phyloP scores from a whole-genome alignment of 345 rosid genomes.

The Geranium rotundifolium region DNA sequence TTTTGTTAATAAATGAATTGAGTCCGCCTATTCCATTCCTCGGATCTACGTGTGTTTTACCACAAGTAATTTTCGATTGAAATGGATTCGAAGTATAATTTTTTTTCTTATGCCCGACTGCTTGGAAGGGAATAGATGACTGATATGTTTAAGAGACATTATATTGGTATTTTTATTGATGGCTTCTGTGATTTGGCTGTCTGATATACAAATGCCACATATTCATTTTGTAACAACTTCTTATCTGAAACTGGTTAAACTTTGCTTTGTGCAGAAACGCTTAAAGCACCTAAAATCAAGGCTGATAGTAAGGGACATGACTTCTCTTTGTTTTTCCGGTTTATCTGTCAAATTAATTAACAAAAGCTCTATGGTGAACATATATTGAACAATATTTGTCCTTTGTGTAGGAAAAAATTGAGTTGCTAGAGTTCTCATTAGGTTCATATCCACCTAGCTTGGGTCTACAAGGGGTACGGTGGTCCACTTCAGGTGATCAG shows the following conservation, averaged over 20 bases:
- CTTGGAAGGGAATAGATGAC: not conserved
- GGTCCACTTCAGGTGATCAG: conserved; percentile 84
- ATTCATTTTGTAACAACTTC: not conserved
- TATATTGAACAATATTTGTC: conserved; percentile 7
- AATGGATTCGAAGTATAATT: not conserved
- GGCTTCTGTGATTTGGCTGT: not conserved
- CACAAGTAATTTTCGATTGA: not conserved
- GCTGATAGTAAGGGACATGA: conserved; percentile 53
- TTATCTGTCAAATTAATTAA: conserved; percentile 4
- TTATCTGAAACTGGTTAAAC: not conserved
- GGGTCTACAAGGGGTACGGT: conserved; percentile 72
- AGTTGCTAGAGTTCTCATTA: conserved; percentile 71
- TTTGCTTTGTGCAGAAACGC: conserved; percentile 56
- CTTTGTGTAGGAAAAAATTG: conserved; percentile 57
- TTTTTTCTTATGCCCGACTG: not conserved
- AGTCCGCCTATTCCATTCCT: not conserved
- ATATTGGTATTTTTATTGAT: no score
- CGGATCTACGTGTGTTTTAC: no score
- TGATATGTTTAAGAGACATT: no score
- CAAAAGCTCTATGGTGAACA: conserved; percentile 7
- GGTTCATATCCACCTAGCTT: conserved; percentile 69
- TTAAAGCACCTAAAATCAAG: conserved; percentile 54
- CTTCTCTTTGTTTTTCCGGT: conserved; percentile 2
- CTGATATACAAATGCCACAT: not conserved
- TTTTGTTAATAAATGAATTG: no score